Conservation (phyloP, 148 eudicot species). For the Polygonum aviculare region DNA sequence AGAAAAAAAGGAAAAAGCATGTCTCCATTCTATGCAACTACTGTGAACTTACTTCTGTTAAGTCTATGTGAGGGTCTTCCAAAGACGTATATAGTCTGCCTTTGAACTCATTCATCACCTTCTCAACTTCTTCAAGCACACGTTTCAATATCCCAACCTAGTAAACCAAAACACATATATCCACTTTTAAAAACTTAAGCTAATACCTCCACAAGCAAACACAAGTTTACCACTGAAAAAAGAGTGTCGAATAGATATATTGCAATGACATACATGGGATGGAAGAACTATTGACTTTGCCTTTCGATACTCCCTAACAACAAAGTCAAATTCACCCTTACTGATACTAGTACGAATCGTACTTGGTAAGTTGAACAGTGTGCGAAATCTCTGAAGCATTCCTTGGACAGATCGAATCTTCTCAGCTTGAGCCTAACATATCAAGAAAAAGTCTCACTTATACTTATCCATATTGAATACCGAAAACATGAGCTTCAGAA, state of each 20-base stretch:
- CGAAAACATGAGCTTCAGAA: not conserved
- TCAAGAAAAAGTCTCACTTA: slow-evolving; percentile 8
- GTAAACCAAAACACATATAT: slow-evolving; percentile 15
- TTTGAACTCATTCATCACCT: slow-evolving; percentile 92
- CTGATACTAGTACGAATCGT: slow-evolving; percentile 83
- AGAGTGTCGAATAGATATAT: not conserved
- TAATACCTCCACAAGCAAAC: slow-evolving; percentile 8
- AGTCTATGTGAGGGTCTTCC: slow-evolving; percentile 92
- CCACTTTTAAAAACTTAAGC: not conserved
- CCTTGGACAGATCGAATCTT: slow-evolving; percentile 99
- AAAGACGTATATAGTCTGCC: slow-evolving; percentile 81
- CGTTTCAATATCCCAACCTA: slow-evolving; percentile 97
- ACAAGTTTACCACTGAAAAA: not conserved
- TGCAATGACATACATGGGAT: slow-evolving; percentile 63
- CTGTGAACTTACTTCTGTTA: slow-evolving; percentile 54
- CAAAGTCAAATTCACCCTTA: slow-evolving; percentile 97
- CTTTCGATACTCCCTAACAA: slow-evolving; percentile 94
- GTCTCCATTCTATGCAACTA: not conserved
- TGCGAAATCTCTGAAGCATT: slow-evolving; percentile 98
- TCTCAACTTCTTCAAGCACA: slow-evolving; percentile 96
- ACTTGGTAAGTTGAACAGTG: slow-evolving; percentile 94
- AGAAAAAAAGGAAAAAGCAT: not conserved
- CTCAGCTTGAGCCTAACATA: slow-evolving; percentile 87
- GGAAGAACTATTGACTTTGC: slow-evolving; percentile 96
- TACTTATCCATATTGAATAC: not conserved